These are phyloP conservation scores for Botrytis galanthina DNA, from an alignment of 2,329 filamentous ascomycete species.

Conservation along the genomic window DNA sequence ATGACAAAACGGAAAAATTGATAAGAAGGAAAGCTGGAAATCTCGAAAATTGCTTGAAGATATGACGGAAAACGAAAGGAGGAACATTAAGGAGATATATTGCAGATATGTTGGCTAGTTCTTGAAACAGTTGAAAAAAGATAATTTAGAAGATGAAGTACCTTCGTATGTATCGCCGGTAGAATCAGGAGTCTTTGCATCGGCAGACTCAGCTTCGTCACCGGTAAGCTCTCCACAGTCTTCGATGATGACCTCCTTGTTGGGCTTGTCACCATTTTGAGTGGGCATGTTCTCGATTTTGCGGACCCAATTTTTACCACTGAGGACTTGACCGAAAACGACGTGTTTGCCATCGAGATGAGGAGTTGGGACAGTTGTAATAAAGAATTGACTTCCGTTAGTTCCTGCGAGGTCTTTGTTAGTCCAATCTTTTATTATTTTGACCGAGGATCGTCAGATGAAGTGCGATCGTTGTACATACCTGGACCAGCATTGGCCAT, in stretches of 20 bases:
- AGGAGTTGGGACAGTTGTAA: slow-evolving; percentile 89
- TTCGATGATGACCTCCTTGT: slow-evolving; percentile 67
- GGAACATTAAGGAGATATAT: neutral
- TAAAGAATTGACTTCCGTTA: slow-evolving; percentile 97
- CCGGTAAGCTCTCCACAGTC: slow-evolving; percentile 85
- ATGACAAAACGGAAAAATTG: neutral
- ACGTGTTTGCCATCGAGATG: slow-evolving; percentile 95
- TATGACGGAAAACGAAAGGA: neutral
- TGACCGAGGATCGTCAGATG: neutral
- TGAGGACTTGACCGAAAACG: slow-evolving; percentile 91
- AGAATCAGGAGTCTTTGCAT: slow-evolving; percentile 68
- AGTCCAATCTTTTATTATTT: neutral
- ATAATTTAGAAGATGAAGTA: slow-evolving; percentile 7
- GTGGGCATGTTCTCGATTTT: slow-evolving; percentile 84
- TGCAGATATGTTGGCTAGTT: slow-evolving; percentile 13
- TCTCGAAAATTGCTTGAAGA: neutral
- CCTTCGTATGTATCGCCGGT: slow-evolving; percentile 85
- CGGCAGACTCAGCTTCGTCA: slow-evolving; percentile 63
- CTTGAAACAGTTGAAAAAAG: slow-evolving; percentile 13
- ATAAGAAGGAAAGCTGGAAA: neutral
- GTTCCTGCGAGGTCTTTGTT: slow-evolving; percentile 55
- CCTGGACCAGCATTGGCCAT: slow-evolving; percentile 97
- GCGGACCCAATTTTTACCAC: slow-evolving; percentile 86
- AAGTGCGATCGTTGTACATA: slow-evolving; percentile 44
- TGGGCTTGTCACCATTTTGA: slow-evolving; percentile 73